Conservation (phyloP, 495 filamentous ascomycete genomes). For the Chaetomidium leptoderma region DNA sequence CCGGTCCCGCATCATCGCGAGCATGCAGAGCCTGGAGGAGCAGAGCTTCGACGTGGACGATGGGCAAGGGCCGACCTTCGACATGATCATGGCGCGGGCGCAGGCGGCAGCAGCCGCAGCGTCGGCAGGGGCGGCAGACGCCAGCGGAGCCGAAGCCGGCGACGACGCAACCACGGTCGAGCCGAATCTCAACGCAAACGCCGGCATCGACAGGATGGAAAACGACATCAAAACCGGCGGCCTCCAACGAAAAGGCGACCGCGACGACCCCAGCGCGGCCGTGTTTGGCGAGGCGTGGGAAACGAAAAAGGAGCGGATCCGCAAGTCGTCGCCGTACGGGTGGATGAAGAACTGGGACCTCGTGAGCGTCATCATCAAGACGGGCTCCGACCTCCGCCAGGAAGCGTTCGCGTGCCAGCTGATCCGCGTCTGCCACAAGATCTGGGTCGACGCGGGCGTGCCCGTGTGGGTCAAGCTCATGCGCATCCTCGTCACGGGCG, state of each 20-base stretch:
- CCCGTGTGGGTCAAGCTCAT: slow-evolving; percentile 77
- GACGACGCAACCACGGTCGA: slow-evolving; percentile 39
- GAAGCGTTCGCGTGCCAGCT: slow-evolving; percentile 77
- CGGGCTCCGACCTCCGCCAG: slow-evolving; percentile 68
- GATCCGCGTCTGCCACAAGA: slow-evolving; percentile 68
- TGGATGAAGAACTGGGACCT: slow-evolving; percentile 80
- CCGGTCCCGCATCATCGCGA: slow-evolving; percentile 71
- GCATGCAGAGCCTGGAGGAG: slow-evolving; percentile 78
- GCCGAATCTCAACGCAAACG: slow-evolving; percentile 53
- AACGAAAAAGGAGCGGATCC: slow-evolving; percentile 69
- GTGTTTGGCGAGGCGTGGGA: slow-evolving; percentile 77
- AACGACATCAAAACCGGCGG: slow-evolving; percentile 76
- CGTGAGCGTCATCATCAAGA: slow-evolving; percentile 75
- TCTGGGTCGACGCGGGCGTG: slow-evolving; percentile 65
- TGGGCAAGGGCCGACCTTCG: slow-evolving; percentile 60
- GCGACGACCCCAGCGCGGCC: slow-evolving; percentile 74
- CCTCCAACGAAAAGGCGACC: slow-evolving; percentile 67
- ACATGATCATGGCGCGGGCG: slow-evolving; percentile 63
- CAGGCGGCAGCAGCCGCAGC: slow-evolving; percentile 36
- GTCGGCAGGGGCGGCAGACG: slow-evolving; percentile 37
- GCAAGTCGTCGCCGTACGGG: slow-evolving; percentile 68
- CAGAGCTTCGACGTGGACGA: slow-evolving; percentile 66
- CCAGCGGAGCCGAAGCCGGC: slow-evolving; percentile 27
- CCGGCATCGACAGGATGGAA: slow-evolving; percentile 72
- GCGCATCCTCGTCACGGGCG: slow-evolving; percentile 74